Evolutionary conservation across 768 basidiomycete genomes (phyloP).

Genomic region (Podaxis sp.): DNA sequence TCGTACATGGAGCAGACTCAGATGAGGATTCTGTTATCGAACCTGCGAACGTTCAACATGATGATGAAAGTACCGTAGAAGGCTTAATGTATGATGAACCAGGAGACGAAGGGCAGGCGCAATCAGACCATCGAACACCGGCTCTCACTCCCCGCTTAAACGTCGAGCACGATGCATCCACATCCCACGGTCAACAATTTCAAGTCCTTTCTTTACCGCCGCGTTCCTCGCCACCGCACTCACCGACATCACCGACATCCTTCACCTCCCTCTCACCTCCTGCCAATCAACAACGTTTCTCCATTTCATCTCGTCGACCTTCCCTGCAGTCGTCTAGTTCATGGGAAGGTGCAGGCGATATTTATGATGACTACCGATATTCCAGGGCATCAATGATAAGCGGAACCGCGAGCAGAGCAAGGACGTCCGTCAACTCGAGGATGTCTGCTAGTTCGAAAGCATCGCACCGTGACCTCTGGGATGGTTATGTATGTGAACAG

Average conservation of each 20-base stretch:
- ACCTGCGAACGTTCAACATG: not conserved
- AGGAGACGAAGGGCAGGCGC: conserved; percentile 17
- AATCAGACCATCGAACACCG: not conserved
- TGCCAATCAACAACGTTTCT: conserved; percentile 1
- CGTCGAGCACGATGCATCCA: not conserved
- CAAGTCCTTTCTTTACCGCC: not conserved
- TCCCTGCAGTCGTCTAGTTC: conserved; percentile 30
- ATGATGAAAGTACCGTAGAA: conserved; percentile 24
- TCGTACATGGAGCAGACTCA: conserved; percentile 37
- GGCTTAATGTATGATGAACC: conserved; percentile 23
- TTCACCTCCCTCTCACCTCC: conserved; percentile 21
- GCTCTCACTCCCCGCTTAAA: not conserved
- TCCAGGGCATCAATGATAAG: conserved; percentile 57
- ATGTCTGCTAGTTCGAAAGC: conserved; percentile 6
- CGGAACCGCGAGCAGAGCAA: conserved; percentile 19
- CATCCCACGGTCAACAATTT: not conserved
- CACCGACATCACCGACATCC: conserved; percentile 16
- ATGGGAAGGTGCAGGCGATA: conserved; percentile 71
- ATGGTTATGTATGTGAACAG: conserved; percentile 7
- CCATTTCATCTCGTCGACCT: conserved; percentile 22
- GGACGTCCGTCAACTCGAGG: conserved; percentile 2
- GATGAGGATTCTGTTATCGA: conserved; percentile 28
- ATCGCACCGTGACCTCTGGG: conserved; percentile 2
- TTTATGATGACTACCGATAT: conserved; percentile 81
- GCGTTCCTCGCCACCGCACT: conserved; percentile 5